Conservation (phyloP, 2,329 filamentous ascomycete species). For the Fusarium nelsonii region DNA sequence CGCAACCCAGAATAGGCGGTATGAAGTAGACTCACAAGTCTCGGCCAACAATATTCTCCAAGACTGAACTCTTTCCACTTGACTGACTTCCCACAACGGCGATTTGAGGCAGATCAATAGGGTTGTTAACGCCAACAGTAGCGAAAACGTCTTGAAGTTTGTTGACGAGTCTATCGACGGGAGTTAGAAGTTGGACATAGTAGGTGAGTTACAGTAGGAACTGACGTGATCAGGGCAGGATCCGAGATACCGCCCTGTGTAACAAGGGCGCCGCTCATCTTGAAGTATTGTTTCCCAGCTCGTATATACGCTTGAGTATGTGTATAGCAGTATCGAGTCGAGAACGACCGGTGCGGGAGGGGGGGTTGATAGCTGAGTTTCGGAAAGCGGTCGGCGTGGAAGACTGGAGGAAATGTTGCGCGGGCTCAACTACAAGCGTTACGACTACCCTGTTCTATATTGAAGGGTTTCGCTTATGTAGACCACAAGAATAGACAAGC, state of each 20-base stretch:
- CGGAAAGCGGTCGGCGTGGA: conserved; percentile 42
- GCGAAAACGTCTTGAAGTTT: conserved; percentile 99
- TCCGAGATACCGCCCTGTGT: conserved; percentile 72
- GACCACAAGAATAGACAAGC: conserved; percentile 17
- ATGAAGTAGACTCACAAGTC: conserved; percentile 82
- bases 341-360: conserved; percentile 24
- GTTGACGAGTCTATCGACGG: conserved; percentile 80
- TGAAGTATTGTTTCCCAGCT: conserved; percentile 33
- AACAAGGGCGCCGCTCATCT: conserved; percentile 56
- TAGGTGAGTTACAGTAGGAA: conserved; percentile 32
- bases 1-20: conserved; percentile 19
- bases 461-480: conserved; percentile 2
- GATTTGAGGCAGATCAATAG: conserved; percentile 98
- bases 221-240: conserved; percentile 74
- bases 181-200: conserved; percentile 39
- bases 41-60: conserved; percentile 98
- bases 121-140: conserved; percentile 98
- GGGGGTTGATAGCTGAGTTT: conserved; percentile 30
- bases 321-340: conserved; percentile 10
- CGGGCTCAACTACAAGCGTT: conserved; percentile 13
- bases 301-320: conserved; percentile 22
- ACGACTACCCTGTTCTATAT: background rate
- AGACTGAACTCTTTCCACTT: conserved; percentile 97
- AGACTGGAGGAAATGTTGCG: conserved; percentile 31
- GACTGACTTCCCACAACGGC: conserved; percentile 98